These are phyloP conservation scores for Coniochaeta sp. DNA, from an alignment of 2,329 filamentous ascomycete species.

Conservation along the genomic window DNA sequence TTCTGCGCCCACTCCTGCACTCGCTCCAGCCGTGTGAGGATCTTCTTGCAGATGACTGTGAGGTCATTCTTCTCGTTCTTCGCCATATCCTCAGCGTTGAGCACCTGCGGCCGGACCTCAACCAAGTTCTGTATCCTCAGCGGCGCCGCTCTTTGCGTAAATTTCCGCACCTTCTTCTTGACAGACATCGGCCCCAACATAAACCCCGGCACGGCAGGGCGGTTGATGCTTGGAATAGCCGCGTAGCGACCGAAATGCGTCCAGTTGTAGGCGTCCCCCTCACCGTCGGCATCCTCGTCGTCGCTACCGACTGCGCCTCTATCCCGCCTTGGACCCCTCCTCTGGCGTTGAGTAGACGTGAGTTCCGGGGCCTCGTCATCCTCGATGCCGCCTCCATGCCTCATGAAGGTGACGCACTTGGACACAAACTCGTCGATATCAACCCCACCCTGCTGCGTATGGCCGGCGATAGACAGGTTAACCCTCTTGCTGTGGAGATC, in stretches of 20 bases:
- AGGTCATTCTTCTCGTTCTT: slow-evolving; percentile 73
- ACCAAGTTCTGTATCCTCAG: slow-evolving; percentile 61
- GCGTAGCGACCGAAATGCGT: slow-evolving; percentile 71
- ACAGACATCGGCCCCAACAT: slow-evolving; percentile 83
- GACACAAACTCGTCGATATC: slow-evolving; percentile 89
- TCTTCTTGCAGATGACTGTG: slow-evolving; percentile 70
- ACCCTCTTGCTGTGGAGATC: slow-evolving; percentile 77
- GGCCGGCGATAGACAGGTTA: slow-evolving; percentile 65
- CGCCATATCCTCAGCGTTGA: slow-evolving; percentile 67
- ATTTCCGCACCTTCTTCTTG: slow-evolving; percentile 72
- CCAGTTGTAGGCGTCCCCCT: slow-evolving; percentile 81
- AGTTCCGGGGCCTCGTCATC: slow-evolving; percentile 44
- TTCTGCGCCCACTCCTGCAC: slow-evolving; percentile 40
- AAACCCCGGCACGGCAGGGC: slow-evolving; percentile 75
- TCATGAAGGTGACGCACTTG: slow-evolving; percentile 86
- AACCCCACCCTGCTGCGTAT: slow-evolving; percentile 59
- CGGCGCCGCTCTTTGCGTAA: slow-evolving; percentile 62
- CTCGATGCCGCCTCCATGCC: slow-evolving; percentile 50
- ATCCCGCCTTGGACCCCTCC: slow-evolving; percentile 29
- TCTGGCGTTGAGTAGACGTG: slow-evolving; percentile 40
- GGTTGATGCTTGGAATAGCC: slow-evolving; percentile 63
- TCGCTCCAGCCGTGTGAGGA: slow-evolving; percentile 53
- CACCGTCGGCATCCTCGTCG: slow-evolving; percentile 60
- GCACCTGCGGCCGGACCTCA: slow-evolving; percentile 70
- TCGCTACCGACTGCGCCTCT: slow-evolving; percentile 37